Conservation (phyloP, 1,139 yeast species). For the Kluyveromyces sp. region DNA sequence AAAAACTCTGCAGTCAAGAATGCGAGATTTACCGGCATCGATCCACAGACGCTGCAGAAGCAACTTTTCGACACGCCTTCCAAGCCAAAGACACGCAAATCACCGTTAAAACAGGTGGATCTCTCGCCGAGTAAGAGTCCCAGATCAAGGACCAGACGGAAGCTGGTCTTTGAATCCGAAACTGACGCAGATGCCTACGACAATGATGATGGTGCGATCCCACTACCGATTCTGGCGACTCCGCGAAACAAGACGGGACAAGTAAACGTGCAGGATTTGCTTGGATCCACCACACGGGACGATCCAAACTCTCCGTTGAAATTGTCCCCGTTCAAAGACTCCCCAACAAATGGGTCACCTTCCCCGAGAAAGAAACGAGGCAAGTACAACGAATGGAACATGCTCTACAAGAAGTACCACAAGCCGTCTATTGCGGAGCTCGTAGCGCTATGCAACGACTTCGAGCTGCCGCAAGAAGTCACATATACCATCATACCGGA, state of each 20-base stretch:
- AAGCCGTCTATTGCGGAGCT: conserved; percentile 43
- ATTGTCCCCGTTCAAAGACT: conserved; percentile 8
- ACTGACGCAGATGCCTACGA: conserved; percentile 6
- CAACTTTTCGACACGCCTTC: conserved; percentile 27
- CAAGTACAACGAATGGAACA: conserved; percentile 17
- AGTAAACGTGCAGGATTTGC: conserved; percentile 3
- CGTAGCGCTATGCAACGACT: conserved; percentile 53
- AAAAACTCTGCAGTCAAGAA: neutral
- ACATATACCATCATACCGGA: conserved; percentile 47
- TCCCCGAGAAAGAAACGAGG: conserved; percentile 10
- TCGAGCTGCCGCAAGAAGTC: conserved; percentile 50
- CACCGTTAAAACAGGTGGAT: conserved; percentile 1
- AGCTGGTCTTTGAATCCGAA: conserved; percentile 31
- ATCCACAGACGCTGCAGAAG: conserved; percentile 25
- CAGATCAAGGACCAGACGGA: conserved; percentile 23
- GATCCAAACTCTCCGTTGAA: conserved; percentile 7
- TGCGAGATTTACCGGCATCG: conserved; percentile 24
- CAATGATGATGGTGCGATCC: neutral
- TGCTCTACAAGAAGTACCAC: conserved; percentile 22
- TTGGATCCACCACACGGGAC: conserved; percentile 4
- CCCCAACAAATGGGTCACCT: conserved; percentile 9
- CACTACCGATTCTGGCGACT: conserved; percentile 2
- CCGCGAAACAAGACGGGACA: neutral
- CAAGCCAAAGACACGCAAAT: neutral
- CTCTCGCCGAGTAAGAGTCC: conserved; percentile 8